phyloP scores from a whole-genome alignment of 345 rosid genomes.

The Eucalyptus paniculata region DNA sequence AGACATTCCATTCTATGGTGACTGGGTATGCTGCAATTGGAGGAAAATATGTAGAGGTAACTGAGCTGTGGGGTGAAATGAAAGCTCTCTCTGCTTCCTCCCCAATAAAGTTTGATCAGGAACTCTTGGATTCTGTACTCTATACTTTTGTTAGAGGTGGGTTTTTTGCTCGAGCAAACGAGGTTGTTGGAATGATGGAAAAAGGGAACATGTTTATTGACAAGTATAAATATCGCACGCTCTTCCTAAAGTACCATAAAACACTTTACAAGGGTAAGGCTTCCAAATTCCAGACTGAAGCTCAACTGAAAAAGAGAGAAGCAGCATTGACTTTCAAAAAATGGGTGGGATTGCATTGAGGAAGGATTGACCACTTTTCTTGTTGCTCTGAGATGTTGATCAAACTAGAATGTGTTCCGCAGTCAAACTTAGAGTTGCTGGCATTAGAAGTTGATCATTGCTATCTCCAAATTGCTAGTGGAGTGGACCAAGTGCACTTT shows the following conservation, averaged over 20 bases:
- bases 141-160: constrained; percentile 90
- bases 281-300: constrained; percentile 81
- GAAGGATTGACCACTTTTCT: neutral
- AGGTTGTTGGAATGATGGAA: constrained; percentile 81
- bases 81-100: constrained; percentile 57
- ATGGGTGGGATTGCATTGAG: constrained; percentile 65
- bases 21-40: constrained; percentile 86
- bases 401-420: neutral
- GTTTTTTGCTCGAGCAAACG: constrained; percentile 67
- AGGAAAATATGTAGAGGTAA: constrained; percentile 77
- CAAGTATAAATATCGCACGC: constrained; percentile 75
- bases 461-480: neutral
- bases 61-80: constrained; percentile 98
- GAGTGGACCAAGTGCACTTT: neutral
- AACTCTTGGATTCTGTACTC: constrained; percentile 82
- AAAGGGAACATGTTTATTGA: constrained; percentile 74
- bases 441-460: neutral
- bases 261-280: constrained; percentile 81
- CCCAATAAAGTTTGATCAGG: constrained; percentile 79
- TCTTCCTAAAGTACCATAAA: constrained; percentile 87
- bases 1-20: constrained; percentile 93
- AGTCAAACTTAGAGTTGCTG: neutral
- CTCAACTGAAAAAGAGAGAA: constrained; percentile 69
- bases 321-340: constrained; percentile 62
- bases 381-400: neutral